Conservation (phyloP, 192 early-diverging fungal species). For the Chytriomyces hyalinus region DNA sequence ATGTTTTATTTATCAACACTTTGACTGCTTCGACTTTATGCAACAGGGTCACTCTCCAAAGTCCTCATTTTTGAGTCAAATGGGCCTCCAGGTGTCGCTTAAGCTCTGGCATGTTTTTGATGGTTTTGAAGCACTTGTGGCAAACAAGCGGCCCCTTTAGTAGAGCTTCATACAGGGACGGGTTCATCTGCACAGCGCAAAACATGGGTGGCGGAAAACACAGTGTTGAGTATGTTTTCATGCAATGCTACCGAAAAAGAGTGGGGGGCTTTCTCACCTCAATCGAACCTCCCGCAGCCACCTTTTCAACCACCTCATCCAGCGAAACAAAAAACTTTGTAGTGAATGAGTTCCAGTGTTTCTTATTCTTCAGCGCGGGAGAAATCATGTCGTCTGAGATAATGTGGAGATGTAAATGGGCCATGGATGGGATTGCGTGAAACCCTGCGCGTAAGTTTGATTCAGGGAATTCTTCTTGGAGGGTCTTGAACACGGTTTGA, state of each 20-base stretch:
- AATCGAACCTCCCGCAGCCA: constrained; percentile 47
- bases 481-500: constrained; percentile 26
- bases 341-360: constrained; percentile 72
- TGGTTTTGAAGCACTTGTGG: constrained; percentile 51
- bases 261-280: constrained; percentile 31
- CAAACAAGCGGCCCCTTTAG: constrained; percentile 55
- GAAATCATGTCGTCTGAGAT: constrained; percentile 67
- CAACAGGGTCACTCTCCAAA: too few species aligned
- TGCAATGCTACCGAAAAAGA: background rate
- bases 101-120: constrained; percentile 51
- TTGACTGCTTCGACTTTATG: background rate
- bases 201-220: too few species aligned
- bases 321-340: constrained; percentile 60
- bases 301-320: constrained; percentile 42
- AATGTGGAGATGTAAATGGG: constrained; percentile 68
- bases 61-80: background rate
- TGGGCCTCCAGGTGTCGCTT: constrained; percentile 51
- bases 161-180: constrained; percentile 37
- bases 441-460: constrained; percentile 62
- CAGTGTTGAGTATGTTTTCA: background rate
- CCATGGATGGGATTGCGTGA: constrained; percentile 65
- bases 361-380: constrained; percentile 56
- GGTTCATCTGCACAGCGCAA: constrained; percentile 34
- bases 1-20: background rate
- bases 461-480: constrained; percentile 33